Evolutionary conservation across 805 yeast genomes (phyloP).

Genomic region (Sugiyamaella floridensis): DNA sequence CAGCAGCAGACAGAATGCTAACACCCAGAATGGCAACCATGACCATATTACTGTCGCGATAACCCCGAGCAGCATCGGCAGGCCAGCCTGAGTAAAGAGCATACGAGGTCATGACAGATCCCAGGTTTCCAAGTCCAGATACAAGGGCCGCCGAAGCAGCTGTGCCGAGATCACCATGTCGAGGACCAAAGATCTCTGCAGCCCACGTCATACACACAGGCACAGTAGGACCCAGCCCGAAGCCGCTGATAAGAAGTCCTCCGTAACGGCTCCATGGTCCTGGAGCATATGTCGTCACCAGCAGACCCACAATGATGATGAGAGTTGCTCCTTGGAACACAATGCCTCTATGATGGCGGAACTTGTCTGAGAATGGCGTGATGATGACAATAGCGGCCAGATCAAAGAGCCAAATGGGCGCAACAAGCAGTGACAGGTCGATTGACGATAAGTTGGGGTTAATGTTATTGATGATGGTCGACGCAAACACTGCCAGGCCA

Average conservation of each 20-base stretch:
- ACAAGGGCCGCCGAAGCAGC: constrained; percentile 81
- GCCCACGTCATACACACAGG: constrained; percentile 84
- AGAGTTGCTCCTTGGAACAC: constrained; percentile 57
- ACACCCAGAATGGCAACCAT: constrained; percentile 69
- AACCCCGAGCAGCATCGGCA: constrained; percentile 55
- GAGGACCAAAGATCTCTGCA: constrained; percentile 61
- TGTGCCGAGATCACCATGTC: constrained; percentile 76
- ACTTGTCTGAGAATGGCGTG: constrained; percentile 76
- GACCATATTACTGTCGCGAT: constrained; percentile 73
- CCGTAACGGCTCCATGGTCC: constrained; percentile 73
- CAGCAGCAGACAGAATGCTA: constrained; percentile 50
- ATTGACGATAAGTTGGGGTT: constrained; percentile 60
- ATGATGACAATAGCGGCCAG: constrained; percentile 63
- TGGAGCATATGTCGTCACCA: constrained; percentile 68
- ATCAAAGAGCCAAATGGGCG: constrained; percentile 89
- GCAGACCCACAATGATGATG: constrained; percentile 66
- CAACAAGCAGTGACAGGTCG: constrained; percentile 65
- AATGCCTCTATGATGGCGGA: constrained; percentile 49
- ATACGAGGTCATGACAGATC: constrained; percentile 78
- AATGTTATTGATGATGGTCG: constrained; percentile 61
- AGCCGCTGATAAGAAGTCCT: constrained; percentile 75
- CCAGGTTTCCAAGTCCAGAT: constrained; percentile 80
- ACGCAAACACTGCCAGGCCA: constrained; percentile 79
- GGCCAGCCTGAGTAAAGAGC: constrained; percentile 89
- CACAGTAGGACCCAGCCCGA: constrained; percentile 86